Evolutionary conservation across 1,284 basidiomycete species (phyloP).

Genomic region (Cutaneotrichosporon sp.): DNA sequence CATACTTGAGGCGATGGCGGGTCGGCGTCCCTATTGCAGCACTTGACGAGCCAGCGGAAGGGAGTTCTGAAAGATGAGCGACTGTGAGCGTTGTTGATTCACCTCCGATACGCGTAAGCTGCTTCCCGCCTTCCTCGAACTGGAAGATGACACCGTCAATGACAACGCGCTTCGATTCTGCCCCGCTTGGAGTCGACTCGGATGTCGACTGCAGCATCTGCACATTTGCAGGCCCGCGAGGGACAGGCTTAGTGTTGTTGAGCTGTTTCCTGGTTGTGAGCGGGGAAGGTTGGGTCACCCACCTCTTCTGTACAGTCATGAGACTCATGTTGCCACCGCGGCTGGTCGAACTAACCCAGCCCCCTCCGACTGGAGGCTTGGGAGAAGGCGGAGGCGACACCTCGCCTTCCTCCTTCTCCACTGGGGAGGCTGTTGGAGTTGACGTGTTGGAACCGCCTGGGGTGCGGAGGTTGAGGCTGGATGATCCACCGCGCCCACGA

Average conservation of each 20-base stretch:
- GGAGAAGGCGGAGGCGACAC: constrained; percentile 12
- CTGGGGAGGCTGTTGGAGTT: not conserved
- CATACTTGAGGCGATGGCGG: constrained; percentile 41
- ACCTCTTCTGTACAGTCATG: constrained; percentile 53
- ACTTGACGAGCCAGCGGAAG: not conserved
- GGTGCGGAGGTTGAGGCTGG: constrained; percentile 13
- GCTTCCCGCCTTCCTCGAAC: constrained; percentile 56
- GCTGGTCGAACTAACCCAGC: constrained; percentile 47
- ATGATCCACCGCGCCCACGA: constrained; percentile 11
- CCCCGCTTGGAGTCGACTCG: constrained; percentile 28
- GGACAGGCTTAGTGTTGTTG: constrained; percentile 21
- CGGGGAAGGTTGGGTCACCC: not conserved
- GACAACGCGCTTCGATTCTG: constrained; percentile 48
- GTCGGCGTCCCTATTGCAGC: constrained; percentile 27
- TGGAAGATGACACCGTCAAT: constrained; percentile 57
- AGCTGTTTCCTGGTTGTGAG: constrained; percentile 26
- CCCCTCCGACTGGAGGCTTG: not conserved
- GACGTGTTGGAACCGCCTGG: not conserved
- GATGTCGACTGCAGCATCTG: constrained; percentile 36
- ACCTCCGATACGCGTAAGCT: constrained; percentile 54
- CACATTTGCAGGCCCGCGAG: constrained; percentile 34
- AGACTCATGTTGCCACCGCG: constrained; percentile 51
- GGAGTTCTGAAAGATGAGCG: constrained; percentile 16
- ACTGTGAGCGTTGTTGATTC: constrained; percentile 2
- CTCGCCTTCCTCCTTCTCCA: constrained; percentile 21